Base-by-base conservation (phyloP, 352 stramenopile species). In the Globisporangium mamillatum region DNA sequence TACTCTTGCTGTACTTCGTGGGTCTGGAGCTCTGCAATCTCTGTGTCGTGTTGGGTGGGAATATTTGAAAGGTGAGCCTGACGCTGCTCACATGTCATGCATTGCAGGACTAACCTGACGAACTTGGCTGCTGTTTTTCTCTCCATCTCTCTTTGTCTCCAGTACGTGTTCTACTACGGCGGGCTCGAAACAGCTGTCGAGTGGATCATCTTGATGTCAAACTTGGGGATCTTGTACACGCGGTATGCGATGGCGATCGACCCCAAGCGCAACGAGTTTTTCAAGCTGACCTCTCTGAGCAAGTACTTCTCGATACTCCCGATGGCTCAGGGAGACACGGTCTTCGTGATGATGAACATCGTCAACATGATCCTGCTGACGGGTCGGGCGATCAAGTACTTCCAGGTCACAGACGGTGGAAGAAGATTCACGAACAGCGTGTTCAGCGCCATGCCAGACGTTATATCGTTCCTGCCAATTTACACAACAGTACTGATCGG, bases 401-500 rank as follows among this genome's bases (percentile, higher is more conserved):
- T 92, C 69, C 81, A 90, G 62, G 75, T 92, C 44, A 92, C 81
- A 0, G 84, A 82, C 64, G 83, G 83, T 10, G 83, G 83, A 0
- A 72, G 75, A 5, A 74, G 81, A 5, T 74, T 92, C 20, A 88
- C 89, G 75, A 67, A 77, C 29, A 92, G 83, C 66, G 77, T 92
- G 1, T 88, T 88, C 63, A 73, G 78, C 14, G 81, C 83, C 14
- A 89, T 92, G 81, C 83, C 83, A 18, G 81, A 92, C 60, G 71
- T 92, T 18, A 67, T 86, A 53, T 89, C 78, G 18, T 92, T 92
- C 69, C 67, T 89, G 1, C 83, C 83, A n/a, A 92, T 92, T 53
- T 92, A 92, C 60, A 66, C 79, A 12, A 68, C 81, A 0, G 74
- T 90, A 24, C 80, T 89, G 63, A 70, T 90, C 20, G 81, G 81